Conservation (phyloP, 1,284 basidiomycete species). For the Moesziomyces globuligerus region DNA sequence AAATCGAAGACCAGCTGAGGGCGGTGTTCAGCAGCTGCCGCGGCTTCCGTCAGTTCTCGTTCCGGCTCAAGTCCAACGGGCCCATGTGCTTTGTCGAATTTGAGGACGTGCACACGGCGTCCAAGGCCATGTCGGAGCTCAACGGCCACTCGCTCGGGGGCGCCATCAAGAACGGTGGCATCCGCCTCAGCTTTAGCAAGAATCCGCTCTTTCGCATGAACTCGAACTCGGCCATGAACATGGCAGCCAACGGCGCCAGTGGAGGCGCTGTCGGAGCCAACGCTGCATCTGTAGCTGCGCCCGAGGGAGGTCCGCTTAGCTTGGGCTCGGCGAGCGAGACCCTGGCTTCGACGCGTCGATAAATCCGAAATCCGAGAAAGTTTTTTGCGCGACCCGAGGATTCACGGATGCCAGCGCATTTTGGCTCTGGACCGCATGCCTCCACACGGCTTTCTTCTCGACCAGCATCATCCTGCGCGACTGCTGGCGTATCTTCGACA, state of each 20-base stretch:
- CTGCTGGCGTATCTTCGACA: background rate
- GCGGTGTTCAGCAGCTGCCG: constrained; percentile 80
- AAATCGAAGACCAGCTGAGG: constrained; percentile 84
- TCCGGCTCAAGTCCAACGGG: constrained; percentile 92
- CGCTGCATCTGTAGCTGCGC: constrained; percentile 12
- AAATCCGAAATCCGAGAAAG: constrained; percentile 17
- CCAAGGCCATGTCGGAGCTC: constrained; percentile 84
- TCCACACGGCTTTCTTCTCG: constrained; percentile 24
- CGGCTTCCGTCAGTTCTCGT: constrained; percentile 90
- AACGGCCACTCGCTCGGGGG: constrained; percentile 91
- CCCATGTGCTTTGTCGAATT: constrained; percentile 96
- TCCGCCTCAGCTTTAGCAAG: constrained; percentile 82
- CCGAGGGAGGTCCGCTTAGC: constrained; percentile 19
- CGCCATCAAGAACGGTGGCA: constrained; percentile 86
- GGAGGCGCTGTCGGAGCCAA: constrained; percentile 13
- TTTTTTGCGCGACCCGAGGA: constrained; percentile 3
- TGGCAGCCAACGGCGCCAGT: constrained; percentile 14
- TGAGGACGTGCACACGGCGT: constrained; percentile 85
- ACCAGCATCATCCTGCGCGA: constrained; percentile 29
- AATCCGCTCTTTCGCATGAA: constrained; percentile 59
- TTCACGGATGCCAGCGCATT: constrained; percentile 16
- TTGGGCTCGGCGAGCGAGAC: constrained; percentile 43
- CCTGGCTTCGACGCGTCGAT: constrained; percentile 27
- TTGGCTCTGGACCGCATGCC: background rate
- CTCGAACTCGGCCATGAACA: constrained; percentile 44